These are phyloP conservation scores for Tuber magnatum DNA, from an alignment of 495 filamentous ascomycete genomes.

Conservation along the genomic window DNA sequence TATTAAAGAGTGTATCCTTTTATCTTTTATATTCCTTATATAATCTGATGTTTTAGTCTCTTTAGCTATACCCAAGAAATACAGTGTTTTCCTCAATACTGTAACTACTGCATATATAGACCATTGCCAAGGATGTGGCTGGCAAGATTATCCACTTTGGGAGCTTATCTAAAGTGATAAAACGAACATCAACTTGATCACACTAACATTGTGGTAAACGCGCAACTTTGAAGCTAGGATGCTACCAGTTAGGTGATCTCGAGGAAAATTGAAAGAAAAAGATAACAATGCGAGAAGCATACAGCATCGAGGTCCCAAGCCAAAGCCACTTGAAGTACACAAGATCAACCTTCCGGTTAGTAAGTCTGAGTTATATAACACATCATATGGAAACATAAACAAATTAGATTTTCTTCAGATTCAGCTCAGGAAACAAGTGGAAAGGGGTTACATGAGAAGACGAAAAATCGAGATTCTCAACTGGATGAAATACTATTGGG, in stretches of 20 bases:
- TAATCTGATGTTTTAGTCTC: too few relatives aligned
- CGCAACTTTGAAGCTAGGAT: background rate
- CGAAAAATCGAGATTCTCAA: background rate
- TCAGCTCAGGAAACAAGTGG: background rate
- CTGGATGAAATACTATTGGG: background rate
- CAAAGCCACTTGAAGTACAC: background rate
- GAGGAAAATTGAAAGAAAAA: background rate
- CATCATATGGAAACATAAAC: background rate
- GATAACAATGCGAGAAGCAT: background rate
- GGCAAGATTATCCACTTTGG: background rate
- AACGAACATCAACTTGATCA: background rate
- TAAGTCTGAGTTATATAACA: background rate
- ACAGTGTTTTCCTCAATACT: too few relatives aligned
- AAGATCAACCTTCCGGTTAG: background rate
- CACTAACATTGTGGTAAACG: background rate
- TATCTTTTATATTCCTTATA: too few relatives aligned
- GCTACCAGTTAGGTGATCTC: background rate
- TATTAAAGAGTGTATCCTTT: too few relatives aligned
- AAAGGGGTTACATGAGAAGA: background rate
- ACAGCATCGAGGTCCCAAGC: background rate
- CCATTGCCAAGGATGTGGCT: background rate
- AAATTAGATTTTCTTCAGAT: background rate
- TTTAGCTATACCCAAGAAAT: too few relatives aligned
- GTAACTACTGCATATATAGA: background rate
- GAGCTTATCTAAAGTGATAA: background rate